These are phyloP conservation scores for Periconia macrospinosa DNA, from an alignment of 2,329 filamentous ascomycete genomes.

Conservation along the genomic window DNA sequence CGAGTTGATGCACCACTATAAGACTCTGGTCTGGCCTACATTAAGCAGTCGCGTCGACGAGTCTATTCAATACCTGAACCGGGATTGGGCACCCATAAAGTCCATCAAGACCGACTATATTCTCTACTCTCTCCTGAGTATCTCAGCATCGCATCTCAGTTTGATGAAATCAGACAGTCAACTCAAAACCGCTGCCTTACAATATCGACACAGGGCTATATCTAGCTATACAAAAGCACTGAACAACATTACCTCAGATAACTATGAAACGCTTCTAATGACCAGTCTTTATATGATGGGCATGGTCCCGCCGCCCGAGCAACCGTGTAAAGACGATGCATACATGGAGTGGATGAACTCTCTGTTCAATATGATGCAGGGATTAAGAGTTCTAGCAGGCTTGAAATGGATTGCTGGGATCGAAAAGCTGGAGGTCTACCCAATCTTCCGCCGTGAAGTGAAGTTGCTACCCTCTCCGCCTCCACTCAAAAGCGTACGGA, in stretches of 20 bases:
- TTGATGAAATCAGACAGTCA: constrained; percentile 12
- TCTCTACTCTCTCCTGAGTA: constrained; percentile 30
- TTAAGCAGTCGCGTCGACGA: constrained; percentile 25
- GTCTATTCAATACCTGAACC: constrained; percentile 19
- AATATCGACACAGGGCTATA: constrained; percentile 33
- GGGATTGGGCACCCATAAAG: constrained; percentile 23
- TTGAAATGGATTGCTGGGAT: constrained; percentile 35
- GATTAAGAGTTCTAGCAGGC: constrained; percentile 30
- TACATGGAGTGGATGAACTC: constrained; percentile 27
- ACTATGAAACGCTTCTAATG: constrained; percentile 34
- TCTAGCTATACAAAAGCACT: constrained; percentile 27
- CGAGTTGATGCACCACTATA: constrained; percentile 30
- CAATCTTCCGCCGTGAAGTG: constrained; percentile 31
- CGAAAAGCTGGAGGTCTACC: constrained; percentile 33
- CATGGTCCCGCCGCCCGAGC: constrained; percentile 20
- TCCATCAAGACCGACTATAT: constrained; percentile 25
- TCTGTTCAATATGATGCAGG: constrained; percentile 33
- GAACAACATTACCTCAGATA: constrained; percentile 31
- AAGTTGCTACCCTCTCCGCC: constrained; percentile 32
- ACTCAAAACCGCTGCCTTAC: constrained; percentile 13
- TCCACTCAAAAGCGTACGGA: constrained; percentile 5
- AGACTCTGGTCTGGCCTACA: constrained; percentile 22
- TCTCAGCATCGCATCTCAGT: constrained; percentile 28
- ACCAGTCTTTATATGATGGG: constrained; percentile 27
- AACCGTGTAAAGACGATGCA: constrained; percentile 11